Percentiles rank a stretch among this genome's conserved stretches.
Conservation (phyloP, 108 stramenopile genomes). For the Skeletonema tropicum region DNA sequence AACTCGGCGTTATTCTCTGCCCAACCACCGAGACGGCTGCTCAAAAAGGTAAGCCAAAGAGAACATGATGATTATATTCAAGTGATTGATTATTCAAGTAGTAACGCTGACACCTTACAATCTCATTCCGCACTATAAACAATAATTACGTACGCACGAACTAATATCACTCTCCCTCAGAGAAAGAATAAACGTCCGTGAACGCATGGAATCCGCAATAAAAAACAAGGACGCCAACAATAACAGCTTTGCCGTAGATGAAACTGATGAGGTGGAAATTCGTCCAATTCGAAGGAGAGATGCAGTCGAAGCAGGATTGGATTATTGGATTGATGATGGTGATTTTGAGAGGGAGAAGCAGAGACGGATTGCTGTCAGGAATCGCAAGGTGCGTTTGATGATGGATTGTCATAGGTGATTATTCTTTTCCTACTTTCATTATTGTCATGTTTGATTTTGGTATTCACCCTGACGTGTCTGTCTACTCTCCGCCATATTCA, state of each 20-base stretch:
- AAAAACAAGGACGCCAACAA: constrained; percentile 3
- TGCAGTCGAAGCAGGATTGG: constrained; percentile 70
- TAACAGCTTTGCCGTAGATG: constrained; percentile 20
- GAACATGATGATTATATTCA: background rate
- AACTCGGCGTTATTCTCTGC: constrained; percentile 6
- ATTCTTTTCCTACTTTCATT: background rate
- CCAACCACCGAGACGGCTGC: constrained; percentile 52
- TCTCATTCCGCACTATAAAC: background rate
- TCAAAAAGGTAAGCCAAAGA: constrained; percentile 52
- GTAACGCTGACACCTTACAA: background rate
- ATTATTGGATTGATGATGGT: constrained; percentile 86
- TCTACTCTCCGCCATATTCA: background rate
- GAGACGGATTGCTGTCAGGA: constrained; percentile 52
- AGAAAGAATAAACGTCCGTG: constrained; percentile 34
- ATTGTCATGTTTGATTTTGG: background rate
- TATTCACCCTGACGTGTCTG: background rate
- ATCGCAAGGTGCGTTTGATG: constrained; percentile 52
- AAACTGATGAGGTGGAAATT: constrained; percentile 55
- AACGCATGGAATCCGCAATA: constrained; percentile 17
- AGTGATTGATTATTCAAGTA: background rate
- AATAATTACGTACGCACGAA: background rate
- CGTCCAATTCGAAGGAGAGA: constrained; percentile 64
- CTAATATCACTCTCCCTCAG: constrained; percentile 2
- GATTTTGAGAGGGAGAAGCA: constrained; percentile 58
- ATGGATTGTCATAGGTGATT: background rate